Percentiles rank a stretch among this genome's conserved stretches.
Evolutionary conservation across 768 basidiomycete species (phyloP).

Genomic region (Dacryopinax primogenitus): DNA sequence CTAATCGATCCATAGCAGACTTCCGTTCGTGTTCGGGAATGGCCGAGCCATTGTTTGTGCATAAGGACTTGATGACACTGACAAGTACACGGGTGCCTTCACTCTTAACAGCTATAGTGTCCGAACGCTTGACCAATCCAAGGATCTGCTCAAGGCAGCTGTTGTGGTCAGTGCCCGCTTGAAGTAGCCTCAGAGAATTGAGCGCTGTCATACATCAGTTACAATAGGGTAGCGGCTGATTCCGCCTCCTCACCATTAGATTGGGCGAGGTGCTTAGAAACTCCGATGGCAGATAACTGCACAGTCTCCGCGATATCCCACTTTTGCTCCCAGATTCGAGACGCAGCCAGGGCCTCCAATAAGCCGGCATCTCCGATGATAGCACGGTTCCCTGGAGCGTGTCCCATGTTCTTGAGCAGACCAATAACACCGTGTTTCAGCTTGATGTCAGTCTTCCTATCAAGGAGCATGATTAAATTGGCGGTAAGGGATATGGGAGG

Average conservation of each 20-base stretch:
- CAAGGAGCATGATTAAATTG: constrained; percentile 48
- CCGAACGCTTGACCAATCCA: constrained; percentile 60
- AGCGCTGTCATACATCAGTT: constrained; percentile 13
- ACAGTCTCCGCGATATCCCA: constrained; percentile 78
- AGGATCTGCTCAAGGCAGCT: constrained; percentile 53
- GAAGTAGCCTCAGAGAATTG: constrained; percentile 41
- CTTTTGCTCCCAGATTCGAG: constrained; percentile 56
- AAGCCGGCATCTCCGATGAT: constrained; percentile 50
- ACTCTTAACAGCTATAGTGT: constrained; percentile 69
- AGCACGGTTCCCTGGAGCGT: constrained; percentile 44
- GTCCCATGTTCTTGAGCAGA: constrained; percentile 72
- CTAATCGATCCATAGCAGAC: constrained; percentile 40
- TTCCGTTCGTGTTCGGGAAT: constrained; percentile 38
- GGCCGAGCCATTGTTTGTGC: constrained; percentile 35
- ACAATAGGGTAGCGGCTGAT: not conserved
- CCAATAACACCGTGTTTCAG: constrained; percentile 82
- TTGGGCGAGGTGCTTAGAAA: constrained; percentile 78
- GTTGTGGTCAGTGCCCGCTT: constrained; percentile 28
- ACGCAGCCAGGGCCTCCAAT: constrained; percentile 46
- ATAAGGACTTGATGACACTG: constrained; percentile 69
- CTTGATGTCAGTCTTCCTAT: constrained; percentile 51
- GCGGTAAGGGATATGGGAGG: constrained; percentile 48
- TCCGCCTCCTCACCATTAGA: constrained; percentile 45
- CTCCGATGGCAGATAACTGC: constrained; percentile 75
- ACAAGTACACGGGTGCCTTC: constrained; percentile 84